These are phyloP conservation scores for Pseudonitzschia multistriata DNA, from an alignment of 108 stramenopile genomes.

Conservation along the genomic window DNA sequence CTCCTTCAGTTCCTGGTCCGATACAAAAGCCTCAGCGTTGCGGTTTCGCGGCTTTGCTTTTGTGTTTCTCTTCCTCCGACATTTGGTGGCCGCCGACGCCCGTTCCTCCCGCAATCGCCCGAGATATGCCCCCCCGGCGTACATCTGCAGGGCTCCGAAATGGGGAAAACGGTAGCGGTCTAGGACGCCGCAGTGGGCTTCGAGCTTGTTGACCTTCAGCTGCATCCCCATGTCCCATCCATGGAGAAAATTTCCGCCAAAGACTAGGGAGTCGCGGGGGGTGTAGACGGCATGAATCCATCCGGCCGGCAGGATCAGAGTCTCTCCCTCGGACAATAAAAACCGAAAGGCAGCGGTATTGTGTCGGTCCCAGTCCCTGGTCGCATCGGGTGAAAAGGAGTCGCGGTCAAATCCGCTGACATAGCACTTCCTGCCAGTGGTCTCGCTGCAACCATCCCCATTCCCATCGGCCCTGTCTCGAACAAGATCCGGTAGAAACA, in stretches of 20 bases:
- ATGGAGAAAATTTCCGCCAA: constrained; percentile 90
- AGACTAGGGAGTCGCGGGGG: constrained; percentile 78
- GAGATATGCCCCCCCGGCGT: constrained; percentile 45
- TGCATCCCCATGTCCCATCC: constrained; percentile 50
- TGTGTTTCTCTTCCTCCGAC: not conserved
- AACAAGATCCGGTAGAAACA: constrained; percentile 53
- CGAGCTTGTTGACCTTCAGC: constrained; percentile 47
- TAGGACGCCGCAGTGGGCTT: constrained; percentile 43
- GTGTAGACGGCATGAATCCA: constrained; percentile 97
- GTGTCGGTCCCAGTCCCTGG: not conserved
- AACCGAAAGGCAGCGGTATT: constrained; percentile 38
- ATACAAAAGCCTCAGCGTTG: not conserved
- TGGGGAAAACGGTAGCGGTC: constrained; percentile 54
- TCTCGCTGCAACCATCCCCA: not conserved
- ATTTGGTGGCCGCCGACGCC: not conserved
- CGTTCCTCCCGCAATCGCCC: constrained; percentile 13
- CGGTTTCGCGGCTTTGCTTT: not conserved
- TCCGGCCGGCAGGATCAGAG: constrained; percentile 84
- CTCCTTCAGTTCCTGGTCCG: constrained; percentile 33
- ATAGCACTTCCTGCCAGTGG: no score
- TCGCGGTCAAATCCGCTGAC: no score
- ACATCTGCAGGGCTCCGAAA: constrained; percentile 44
- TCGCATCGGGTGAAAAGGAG: no score
- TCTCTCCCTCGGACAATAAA: constrained; percentile 61
- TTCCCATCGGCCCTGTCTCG: not conserved